phyloP scores from a whole-genome alignment of 345 rosid genomes.

The Brassica cretica region DNA sequence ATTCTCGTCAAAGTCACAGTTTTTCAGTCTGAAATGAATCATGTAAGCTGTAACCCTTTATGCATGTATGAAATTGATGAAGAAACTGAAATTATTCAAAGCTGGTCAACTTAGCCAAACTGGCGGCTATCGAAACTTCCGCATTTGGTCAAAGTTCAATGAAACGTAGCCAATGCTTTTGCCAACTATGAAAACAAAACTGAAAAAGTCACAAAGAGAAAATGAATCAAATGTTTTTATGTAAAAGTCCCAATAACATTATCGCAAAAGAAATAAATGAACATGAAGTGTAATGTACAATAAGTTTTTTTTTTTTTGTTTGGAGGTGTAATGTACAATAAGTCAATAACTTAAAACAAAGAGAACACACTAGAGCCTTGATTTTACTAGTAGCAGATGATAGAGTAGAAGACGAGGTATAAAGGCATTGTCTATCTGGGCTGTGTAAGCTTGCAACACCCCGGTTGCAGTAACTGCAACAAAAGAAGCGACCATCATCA shows the following conservation, averaged over 20 bases:
- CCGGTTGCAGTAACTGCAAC: constrained; percentile 35
- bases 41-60: background rate
- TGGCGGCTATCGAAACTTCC: constrained; percentile 27
- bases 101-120: constrained; percentile 24
- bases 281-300: constrained; percentile 2
- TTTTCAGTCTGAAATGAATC: background rate
- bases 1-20: background rate
- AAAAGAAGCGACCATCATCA: background rate
- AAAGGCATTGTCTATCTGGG: constrained; percentile 91
- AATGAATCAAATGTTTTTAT: background rate
- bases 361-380: background rate
- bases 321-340: background rate
- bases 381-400: constrained; percentile 60
- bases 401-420: constrained; percentile 92
- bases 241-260: background rate
- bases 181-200: background rate
- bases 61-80: background rate
- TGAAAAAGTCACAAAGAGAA: constrained; percentile 2
- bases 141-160: constrained; percentile 27
- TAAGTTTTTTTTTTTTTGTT: background rate
- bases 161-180: constrained; percentile 15
- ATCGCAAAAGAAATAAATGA: background rate
- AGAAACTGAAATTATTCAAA: background rate
- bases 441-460: constrained; percentile 88
- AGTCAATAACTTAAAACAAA: background rate